Evolutionary conservation across 2,329 filamentous ascomycete genomes (phyloP), one percentile per base, ranked within the genome.

Genomic region (Chrysosporium queenslandicum): DNA sequence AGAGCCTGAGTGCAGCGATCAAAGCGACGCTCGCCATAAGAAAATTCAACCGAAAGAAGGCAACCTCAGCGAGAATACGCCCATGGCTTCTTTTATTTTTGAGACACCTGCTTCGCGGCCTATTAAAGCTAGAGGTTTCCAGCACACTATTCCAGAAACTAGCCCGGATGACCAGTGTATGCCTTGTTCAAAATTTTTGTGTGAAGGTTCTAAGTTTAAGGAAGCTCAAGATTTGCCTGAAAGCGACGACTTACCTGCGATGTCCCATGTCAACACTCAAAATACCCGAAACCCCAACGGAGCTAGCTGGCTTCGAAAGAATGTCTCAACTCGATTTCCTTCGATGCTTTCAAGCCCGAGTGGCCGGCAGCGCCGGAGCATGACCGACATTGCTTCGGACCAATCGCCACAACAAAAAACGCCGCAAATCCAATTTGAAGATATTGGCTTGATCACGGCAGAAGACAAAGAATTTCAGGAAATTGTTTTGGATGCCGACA

Each of bases 341-440:
- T 47, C 52, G 7, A 62, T 67, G 5, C 55, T 69, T 12, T 71
- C 69, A 1, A 73, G 67, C 53, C 69, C 66, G 30, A 68, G 63
- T 50, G 65, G 65, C 42, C 63, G 65, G 27, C 65, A 64, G 48
- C 66, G 68, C 39, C 63, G 65, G 49, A 61, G 63, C 46, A 60
- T 72, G 49, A 67, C 70, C 11, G 66, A 71, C 27, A 72, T 74
- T 57, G 70, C 70, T 21, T 63, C 66, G 1, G 69, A 72, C 48
- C 61, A 63, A 42, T 72, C 71, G 2, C 71, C 71, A 4, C 63
- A 54, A 16, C 55, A 54, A 36, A 40, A 51, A 11, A 29, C 47
- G 11, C 55, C 59, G n/a, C 51, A 67, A 45, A 60, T 64, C 46
- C 60, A 58, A n/a, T 58, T 58, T 12, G 60, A 59, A 27, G 59